A percentile compares a stretch with the other conserved stretches of the same genome.
Conservation (phyloP, 2,329 filamentous ascomycete genomes). For the Clarireedia paspali region DNA sequence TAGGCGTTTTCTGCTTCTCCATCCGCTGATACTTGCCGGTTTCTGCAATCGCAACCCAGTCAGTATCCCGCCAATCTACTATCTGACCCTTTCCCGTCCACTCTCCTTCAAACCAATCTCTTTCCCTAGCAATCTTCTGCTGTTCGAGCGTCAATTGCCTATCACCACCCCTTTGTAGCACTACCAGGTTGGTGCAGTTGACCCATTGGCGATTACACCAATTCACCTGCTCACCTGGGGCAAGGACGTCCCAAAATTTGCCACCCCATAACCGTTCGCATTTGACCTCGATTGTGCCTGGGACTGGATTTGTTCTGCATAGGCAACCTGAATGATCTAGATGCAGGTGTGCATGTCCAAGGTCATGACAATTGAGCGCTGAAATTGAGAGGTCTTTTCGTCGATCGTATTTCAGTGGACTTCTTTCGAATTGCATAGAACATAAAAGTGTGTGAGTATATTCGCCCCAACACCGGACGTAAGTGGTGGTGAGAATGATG, state of each 20-base stretch:
- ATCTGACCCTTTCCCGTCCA: not conserved
- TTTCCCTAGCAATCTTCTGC: not conserved
- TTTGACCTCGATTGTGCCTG: not conserved
- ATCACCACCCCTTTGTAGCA: not conserved
- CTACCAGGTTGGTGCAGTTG: not conserved
- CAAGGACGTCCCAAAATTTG: not conserved
- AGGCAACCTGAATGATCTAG: not conserved
- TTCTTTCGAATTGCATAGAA: not conserved
- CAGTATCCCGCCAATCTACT: slow-evolving; percentile 3
- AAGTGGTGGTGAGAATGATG: not conserved
- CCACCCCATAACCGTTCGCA: slow-evolving; percentile 1
- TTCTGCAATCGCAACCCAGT: slow-evolving; percentile 3
- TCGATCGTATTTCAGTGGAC: not conserved
- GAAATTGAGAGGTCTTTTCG: not conserved
- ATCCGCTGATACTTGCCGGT: not conserved
- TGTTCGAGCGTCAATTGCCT: not conserved
- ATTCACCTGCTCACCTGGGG: not conserved
- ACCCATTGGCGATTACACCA: not conserved
- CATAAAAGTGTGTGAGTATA: not conserved
- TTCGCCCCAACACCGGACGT: not conserved
- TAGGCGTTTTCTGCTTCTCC: not conserved
- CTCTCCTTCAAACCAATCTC: slow-evolving; percentile 1
- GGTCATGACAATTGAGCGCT: not conserved
- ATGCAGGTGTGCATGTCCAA: slow-evolving; percentile 1
- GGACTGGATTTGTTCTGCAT: not conserved